Conservation (phyloP, 805 yeast genomes). For the Candida ipomoeae region DNA sequence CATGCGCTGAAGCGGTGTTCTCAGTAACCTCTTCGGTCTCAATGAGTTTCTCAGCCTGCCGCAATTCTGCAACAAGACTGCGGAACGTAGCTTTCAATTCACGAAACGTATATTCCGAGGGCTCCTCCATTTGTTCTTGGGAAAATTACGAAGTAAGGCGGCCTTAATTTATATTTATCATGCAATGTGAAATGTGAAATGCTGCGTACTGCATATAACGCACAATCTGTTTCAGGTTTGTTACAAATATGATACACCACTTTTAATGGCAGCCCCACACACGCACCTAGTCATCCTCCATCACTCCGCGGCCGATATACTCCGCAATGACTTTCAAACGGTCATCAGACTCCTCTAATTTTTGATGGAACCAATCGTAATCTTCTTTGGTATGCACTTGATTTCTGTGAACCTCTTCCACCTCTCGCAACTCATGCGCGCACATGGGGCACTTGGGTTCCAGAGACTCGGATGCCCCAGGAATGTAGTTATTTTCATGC, state of each 20-base stretch:
- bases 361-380: constrained; percentile 56
- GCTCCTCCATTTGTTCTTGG: neutral
- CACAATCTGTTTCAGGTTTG: constrained; percentile 11
- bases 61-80: neutral
- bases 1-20: neutral
- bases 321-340: constrained; percentile 74
- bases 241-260: constrained; percentile 14
- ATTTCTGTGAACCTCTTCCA: constrained; percentile 51
- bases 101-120: neutral
- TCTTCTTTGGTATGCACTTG: constrained; percentile 63
- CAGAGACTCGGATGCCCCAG: constrained; percentile 9
- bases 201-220: neutral
- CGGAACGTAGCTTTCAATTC: neutral
- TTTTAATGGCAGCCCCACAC: neutral
- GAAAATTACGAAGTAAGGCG: neutral
- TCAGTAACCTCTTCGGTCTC: neutral
- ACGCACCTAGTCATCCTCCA: constrained; percentile 41
- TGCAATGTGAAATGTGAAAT: neutral
- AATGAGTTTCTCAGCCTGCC: neutral
- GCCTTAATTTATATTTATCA: neutral
- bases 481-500: constrained; percentile 40
- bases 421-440: constrained; percentile 62
- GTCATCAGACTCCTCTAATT: constrained; percentile 52
- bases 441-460: constrained; percentile 65
- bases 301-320: constrained; percentile 83